A percentile compares a stretch with the other conserved stretches of the same genome.
phyloP scores from a whole-genome alignment of 345 rosid genomes.

The Sonneratia alba region DNA sequence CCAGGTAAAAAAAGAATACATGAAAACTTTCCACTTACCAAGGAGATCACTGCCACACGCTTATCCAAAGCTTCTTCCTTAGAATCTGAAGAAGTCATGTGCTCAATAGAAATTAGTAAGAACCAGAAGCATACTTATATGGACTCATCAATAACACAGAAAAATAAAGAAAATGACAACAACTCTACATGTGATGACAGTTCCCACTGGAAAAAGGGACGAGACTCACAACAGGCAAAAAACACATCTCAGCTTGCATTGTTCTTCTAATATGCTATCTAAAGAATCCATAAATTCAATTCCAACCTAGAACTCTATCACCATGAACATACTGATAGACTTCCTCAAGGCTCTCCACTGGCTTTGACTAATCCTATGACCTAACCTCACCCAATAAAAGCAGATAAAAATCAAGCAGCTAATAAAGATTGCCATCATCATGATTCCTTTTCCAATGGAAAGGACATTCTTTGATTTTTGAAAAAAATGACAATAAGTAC shows the following conservation, averaged over 20 bases:
- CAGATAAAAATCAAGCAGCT: neutral
- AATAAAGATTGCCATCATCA: neutral
- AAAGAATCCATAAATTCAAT: neutral
- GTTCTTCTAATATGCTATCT: neutral
- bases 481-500: neutral
- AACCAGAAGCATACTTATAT: neutral
- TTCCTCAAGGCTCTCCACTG: neutral
- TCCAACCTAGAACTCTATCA: neutral
- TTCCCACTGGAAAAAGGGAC: neutral
- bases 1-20: neutral
- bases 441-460: neutral
- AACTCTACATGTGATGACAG: neutral
- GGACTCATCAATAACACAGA: neutral
- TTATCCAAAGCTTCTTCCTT: slow-evolving; percentile 14
- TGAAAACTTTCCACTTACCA: slow-evolving; percentile 23
- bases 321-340: neutral
- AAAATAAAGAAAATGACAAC: neutral
- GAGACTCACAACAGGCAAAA: neutral
- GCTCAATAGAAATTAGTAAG: neutral
- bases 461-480: neutral
- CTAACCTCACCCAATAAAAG: neutral
- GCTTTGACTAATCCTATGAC: neutral
- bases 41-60: slow-evolving; percentile 15
- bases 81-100: slow-evolving; percentile 12
- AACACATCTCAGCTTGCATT: neutral